phyloP scores from a whole-genome alignment of 345 rosid species.

The Adansonia digitata region DNA sequence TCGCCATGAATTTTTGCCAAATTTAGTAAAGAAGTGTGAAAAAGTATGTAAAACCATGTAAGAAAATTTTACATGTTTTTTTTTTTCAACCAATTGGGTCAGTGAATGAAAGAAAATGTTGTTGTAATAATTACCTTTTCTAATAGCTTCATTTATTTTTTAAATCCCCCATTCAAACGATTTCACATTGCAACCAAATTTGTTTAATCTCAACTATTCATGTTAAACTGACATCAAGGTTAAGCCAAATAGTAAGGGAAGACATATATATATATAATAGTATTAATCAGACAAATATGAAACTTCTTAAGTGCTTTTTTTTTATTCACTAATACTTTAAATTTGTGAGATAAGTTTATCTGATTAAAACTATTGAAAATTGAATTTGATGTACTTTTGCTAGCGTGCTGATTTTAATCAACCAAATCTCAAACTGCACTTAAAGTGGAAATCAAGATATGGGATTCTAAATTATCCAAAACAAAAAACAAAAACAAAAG shows the following conservation, averaged over 20 bases:
- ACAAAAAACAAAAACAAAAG: too few relatives aligned
- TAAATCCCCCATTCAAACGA: background rate
- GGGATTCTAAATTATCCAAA: background rate
- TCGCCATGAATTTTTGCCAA: too few relatives aligned
- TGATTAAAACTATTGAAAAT: too few relatives aligned
- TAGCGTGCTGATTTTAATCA: too few relatives aligned
- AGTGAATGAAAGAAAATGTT: background rate
- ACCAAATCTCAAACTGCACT: background rate
- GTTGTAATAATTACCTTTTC: background rate
- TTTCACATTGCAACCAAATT: background rate
- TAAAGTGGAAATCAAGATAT: background rate
- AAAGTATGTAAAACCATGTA: too few relatives aligned
- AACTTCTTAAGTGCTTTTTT: too few relatives aligned
- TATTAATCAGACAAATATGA: background rate
- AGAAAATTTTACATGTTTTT: too few relatives aligned
- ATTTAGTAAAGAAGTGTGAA: too few relatives aligned
- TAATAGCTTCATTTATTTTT: too few relatives aligned
- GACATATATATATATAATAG: background rate
- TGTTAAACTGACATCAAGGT: background rate
- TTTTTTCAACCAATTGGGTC: background rate
- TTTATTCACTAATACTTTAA: background rate
- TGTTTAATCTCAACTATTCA: background rate
- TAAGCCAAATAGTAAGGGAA: background rate
- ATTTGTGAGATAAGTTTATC: background rate
- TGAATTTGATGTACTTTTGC: too few relatives aligned